A percentile compares a stretch with the other conserved stretches of the same genome.
Conservation (phyloP, 1,139 yeast species). For the Lodderomyces theae region DNA sequence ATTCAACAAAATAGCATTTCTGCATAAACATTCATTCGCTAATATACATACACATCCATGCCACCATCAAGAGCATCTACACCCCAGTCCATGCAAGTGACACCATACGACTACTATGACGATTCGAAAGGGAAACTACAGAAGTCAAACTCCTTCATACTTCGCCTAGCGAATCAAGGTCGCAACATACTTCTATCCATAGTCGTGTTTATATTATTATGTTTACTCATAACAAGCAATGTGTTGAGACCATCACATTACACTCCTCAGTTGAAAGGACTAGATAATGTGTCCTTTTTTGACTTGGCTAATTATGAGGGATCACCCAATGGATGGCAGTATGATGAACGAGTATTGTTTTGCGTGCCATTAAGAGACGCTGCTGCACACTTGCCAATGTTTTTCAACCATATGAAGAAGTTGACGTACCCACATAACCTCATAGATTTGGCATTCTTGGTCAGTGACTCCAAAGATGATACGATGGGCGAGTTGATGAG, state of each 20-base stretch:
- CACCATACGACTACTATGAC: constrained; percentile 16
- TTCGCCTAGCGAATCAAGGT: background rate
- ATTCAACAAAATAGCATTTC: background rate
- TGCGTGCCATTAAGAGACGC: constrained; percentile 64
- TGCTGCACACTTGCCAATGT: constrained; percentile 62
- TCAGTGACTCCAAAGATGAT: constrained; percentile 56
- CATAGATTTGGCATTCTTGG: constrained; percentile 57
- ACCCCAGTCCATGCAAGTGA: constrained; percentile 13
- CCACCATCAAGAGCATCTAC: background rate
- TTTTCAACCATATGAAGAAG: constrained; percentile 54
- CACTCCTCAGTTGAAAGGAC: constrained; percentile 24
- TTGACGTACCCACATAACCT: constrained; percentile 57
- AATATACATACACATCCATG: background rate
- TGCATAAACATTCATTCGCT: background rate
- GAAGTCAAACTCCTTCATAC: constrained; percentile 3
- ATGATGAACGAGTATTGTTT: constrained; percentile 52
- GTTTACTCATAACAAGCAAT: background rate
- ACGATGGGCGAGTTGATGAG: constrained; percentile 49
- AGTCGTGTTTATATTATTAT: background rate
- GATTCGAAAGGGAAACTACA: constrained; percentile 6
- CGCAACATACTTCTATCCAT: constrained; percentile 2
- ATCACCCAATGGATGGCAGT: constrained; percentile 51
- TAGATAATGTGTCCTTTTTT: constrained; percentile 35
- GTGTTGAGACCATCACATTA: constrained; percentile 13
- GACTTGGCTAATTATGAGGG: constrained; percentile 48